Evolutionary conservation across 129 eudicot species (phyloP).

Genomic region (Logfia minima): DNA sequence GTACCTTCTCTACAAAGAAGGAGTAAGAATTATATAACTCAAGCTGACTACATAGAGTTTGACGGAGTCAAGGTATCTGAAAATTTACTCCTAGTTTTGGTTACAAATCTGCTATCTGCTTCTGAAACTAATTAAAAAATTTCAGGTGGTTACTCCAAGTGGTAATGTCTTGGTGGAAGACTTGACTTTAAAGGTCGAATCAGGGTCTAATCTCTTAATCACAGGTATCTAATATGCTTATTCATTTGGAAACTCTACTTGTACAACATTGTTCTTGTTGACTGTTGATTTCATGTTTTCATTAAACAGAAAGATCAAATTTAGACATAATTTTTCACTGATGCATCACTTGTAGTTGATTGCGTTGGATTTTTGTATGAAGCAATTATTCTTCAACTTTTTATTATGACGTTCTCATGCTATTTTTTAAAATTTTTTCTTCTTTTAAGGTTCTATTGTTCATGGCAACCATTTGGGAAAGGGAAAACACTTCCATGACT

Average conservation of each 20-base stretch:
- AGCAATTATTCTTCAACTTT: not conserved
- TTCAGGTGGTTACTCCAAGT: constrained; percentile 99
- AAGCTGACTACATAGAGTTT: constrained; percentile 92
- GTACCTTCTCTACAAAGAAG: constrained; percentile 63
- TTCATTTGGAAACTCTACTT: not conserved
- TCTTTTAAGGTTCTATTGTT: not conserved
- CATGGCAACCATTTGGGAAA: too few species aligned
- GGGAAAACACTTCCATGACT: not conserved
- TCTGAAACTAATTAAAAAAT: not conserved
- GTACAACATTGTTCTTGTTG: not conserved
- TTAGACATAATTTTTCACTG: not conserved
- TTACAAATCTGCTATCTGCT: not conserved
- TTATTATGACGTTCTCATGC: not conserved
- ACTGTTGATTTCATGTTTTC: not conserved
- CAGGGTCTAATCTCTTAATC: constrained; percentile 90
- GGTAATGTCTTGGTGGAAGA: constrained; percentile 97
- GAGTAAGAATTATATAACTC: constrained; percentile 76
- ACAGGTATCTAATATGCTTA: constrained; percentile 54
- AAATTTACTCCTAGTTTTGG: constrained; percentile 8
- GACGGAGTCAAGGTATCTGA: constrained; percentile 75
- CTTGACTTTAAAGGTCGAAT: constrained; percentile 73
- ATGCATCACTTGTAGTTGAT: not conserved
- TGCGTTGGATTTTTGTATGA: not conserved
- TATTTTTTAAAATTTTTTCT: too few species aligned
- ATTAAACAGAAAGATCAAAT: not conserved